Conservation (phyloP, 306 rosid genomes). For the Rubus parviflorus region DNA sequence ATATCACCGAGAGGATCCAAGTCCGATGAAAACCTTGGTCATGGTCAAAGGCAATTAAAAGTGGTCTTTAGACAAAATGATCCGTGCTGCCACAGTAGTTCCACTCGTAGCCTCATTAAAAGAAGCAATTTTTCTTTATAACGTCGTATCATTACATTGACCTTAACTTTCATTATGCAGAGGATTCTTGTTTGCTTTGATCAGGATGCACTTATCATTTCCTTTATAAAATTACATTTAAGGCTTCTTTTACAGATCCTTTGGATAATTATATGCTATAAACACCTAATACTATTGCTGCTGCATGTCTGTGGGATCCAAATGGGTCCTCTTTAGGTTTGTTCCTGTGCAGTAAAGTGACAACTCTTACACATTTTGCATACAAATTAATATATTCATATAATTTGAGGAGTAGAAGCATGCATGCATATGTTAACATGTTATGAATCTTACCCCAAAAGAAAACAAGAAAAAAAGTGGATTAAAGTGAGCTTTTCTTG, state of each 20-base stretch:
- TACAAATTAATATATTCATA: background rate
- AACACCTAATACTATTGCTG: background rate
- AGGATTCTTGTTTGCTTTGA: constrained; percentile 3
- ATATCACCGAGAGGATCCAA: background rate
- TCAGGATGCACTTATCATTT: background rate
- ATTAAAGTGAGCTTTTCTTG: background rate
- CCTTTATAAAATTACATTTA: background rate
- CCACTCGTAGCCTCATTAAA: background rate
- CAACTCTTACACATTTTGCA: background rate
- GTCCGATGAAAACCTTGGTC: background rate
- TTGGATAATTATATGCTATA: too few species aligned
- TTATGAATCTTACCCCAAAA: constrained; percentile 5
- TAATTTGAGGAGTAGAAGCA: background rate
- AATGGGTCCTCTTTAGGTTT: constrained; percentile 2
- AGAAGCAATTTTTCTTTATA: background rate
- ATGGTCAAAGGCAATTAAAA: background rate
- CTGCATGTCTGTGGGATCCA: constrained; percentile 7
- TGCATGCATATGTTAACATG: constrained; percentile 4
- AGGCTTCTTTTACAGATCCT: background rate
- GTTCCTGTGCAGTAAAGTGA: background rate
- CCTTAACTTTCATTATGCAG: background rate
- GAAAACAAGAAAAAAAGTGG: background rate
- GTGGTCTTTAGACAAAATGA: constrained; percentile 10
- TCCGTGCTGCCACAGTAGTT: too few species aligned
- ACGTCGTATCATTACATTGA: background rate